A percentile compares a stretch with the other conserved stretches of the same genome.
These are phyloP conservation scores for Globisporangium orthogonon DNA, from an alignment of 352 stramenopile species.

Conservation along the genomic window DNA sequence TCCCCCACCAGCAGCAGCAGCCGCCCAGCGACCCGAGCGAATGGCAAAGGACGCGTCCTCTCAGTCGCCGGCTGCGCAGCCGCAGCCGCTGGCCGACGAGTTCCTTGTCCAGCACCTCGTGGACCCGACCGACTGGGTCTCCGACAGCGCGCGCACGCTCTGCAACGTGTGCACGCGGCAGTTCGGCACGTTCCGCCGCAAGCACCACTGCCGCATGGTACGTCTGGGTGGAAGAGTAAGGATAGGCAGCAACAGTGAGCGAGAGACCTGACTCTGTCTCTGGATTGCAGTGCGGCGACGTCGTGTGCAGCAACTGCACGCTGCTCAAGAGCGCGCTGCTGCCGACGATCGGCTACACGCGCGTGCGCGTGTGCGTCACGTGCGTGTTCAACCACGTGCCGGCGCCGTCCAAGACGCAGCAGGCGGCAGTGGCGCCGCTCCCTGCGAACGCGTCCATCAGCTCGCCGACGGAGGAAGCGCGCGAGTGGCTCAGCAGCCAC, in stretches of 20 bases:
- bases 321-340: constrained; percentile 65
- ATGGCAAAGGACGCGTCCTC: constrained; percentile 26
- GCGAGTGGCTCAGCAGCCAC: constrained; percentile 51
- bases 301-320: constrained; percentile 79
- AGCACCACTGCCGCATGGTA: constrained; percentile 85
- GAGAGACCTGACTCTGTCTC: neutral
- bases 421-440: neutral
- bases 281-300: constrained; percentile 51
- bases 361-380: constrained; percentile 74
- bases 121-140: constrained; percentile 70
- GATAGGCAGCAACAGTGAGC: neutral
- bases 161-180: constrained; percentile 75
- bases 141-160: constrained; percentile 55
- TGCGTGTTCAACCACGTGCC: constrained; percentile 55
- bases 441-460: constrained; percentile 16
- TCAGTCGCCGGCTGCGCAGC: neutral
- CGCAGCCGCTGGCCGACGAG: constrained; percentile 26
- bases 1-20: neutral
- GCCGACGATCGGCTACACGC: constrained; percentile 40
- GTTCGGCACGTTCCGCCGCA: constrained; percentile 78
- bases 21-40: neutral
- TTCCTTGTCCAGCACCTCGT: constrained; percentile 71
- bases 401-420: constrained; percentile 3
- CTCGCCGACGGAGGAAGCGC: constrained; percentile 29
- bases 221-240: neutral